Evolutionary conservation across 75 land plant genomes (phyloP).

Genomic region (Pinus tabuliformis): DNA sequence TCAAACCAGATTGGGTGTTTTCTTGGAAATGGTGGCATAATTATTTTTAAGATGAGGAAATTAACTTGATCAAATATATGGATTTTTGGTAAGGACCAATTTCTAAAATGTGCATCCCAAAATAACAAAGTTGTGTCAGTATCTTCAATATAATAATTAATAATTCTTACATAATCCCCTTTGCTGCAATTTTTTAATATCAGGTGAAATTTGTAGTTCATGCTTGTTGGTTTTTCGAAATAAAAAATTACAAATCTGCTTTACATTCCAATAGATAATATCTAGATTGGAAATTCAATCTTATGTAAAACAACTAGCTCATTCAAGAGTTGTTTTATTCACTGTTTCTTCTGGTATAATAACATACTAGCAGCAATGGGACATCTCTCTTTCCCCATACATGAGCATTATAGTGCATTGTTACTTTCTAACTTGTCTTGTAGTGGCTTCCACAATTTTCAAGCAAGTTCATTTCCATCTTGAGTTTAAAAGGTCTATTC

Average conservation of each 20-base stretch:
- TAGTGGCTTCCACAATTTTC: background rate
- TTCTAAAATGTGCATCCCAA: no score
- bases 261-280: background rate
- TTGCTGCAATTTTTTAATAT: background rate
- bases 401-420: no score
- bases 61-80: no score
- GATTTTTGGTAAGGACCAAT: no score
- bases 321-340: background rate
- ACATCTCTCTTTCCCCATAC: background rate
- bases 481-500: background rate
- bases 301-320: background rate
- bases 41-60: slow-evolving; percentile 75
- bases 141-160: no score
- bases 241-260: no score
- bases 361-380: background rate
- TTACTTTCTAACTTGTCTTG: background rate
- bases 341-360: background rate
- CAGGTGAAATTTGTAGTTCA: background rate
- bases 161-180: background rate
- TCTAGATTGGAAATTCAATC: background rate
- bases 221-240: no score
- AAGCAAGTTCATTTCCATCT: background rate
- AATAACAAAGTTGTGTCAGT: no score
- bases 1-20: slow-evolving; percentile 43
- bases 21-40: slow-evolving; percentile 61